These are phyloP conservation scores for Centrapalus pauciflorus DNA, from an alignment of 129 eudicot species.

Conservation along the genomic window DNA sequence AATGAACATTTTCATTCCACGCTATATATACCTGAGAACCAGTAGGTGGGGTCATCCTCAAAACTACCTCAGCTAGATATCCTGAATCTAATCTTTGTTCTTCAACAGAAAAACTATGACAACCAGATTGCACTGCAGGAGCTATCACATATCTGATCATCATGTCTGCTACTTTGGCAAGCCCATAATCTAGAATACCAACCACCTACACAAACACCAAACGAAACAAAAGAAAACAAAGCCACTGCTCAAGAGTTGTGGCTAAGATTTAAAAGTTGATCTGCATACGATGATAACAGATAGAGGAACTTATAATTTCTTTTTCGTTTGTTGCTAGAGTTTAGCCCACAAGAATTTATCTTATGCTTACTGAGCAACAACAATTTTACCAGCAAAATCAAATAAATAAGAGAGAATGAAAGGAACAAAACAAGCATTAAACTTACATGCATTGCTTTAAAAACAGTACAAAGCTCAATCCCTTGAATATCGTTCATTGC, in stretches of 20 bases:
- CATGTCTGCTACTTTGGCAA: conserved; percentile 86
- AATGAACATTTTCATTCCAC: not conserved
- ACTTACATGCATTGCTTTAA: conserved; percentile 96
- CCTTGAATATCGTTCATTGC: conserved; percentile 34
- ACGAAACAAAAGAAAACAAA: conserved; percentile 4
- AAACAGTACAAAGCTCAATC: conserved; percentile 60
- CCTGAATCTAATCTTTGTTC: conserved; percentile 34
- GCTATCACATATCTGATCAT: conserved; percentile 57
- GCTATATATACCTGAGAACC: conserved; percentile 41
- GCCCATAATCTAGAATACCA: conserved; percentile 77
- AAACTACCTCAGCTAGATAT: conserved; percentile 37
- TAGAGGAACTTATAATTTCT: not conserved
- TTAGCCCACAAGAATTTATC: not conserved
- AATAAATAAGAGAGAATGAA: conserved; percentile 1
- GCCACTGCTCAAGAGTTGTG: not conserved
- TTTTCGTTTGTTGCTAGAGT: not conserved
- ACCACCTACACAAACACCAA: conserved; percentile 64
- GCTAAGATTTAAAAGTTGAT: not conserved
- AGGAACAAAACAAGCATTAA: conserved; percentile 3
- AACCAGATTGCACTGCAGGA: conserved; percentile 48
- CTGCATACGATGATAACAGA: not conserved
- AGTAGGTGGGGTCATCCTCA: conserved; percentile 49
- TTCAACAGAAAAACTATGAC: conserved; percentile 42
- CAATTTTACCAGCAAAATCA: not conserved
- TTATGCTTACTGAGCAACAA: not conserved